These are phyloP conservation scores for Penstemon davidsonii DNA, from an alignment of 257 asterid species.

Conservation along the genomic window DNA sequence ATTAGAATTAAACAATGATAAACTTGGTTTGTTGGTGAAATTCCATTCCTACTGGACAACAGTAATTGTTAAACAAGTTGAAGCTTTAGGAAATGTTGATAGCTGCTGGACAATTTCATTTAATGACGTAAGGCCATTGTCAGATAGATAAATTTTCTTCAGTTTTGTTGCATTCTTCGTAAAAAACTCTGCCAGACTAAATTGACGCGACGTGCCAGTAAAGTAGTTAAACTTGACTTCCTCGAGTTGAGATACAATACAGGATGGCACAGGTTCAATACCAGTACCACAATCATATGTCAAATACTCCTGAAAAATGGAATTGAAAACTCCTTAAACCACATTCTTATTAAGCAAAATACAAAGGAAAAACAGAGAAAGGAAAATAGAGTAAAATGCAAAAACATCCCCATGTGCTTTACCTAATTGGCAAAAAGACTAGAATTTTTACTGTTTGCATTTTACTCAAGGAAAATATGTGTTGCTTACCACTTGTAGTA, in stretches of 20 bases:
- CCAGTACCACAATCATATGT: background rate
- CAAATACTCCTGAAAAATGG: background rate
- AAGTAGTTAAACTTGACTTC: background rate
- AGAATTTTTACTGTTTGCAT: no score
- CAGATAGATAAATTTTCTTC: background rate
- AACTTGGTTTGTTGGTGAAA: no score
- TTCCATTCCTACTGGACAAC: no score
- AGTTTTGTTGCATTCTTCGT: constrained; percentile 6
- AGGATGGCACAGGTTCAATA: background rate
- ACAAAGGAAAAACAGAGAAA: background rate
- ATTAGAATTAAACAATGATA: no score
- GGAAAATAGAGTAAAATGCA: background rate
- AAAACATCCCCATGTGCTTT: no score
- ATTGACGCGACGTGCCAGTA: background rate
- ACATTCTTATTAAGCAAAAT: no score
- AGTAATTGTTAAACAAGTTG: no score
- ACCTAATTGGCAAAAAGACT: no score
- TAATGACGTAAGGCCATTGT: no score
- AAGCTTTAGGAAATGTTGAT: no score
- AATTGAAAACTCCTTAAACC: background rate
- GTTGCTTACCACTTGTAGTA: constrained; percentile 8
- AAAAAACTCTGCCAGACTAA: constrained; percentile 4
- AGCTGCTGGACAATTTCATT: no score
- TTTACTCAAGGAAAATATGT: no score
- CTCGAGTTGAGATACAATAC: constrained; percentile 5